Base-by-base conservation (phyloP, 768 basidiomycete genomes). In the Serendipita sp. region DNA sequence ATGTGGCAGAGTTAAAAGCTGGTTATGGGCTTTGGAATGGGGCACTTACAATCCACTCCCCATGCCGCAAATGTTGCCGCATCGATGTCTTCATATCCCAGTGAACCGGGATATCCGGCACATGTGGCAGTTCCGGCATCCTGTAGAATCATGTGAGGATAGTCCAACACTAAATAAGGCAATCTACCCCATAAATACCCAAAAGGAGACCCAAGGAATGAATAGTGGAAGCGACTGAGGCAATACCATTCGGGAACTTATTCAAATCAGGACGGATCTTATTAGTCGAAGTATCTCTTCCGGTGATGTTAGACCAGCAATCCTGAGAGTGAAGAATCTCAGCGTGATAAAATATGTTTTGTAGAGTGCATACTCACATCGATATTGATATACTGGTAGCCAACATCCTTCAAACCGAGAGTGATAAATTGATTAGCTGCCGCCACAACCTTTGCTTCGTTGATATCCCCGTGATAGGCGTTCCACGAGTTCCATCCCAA, bases 401-500 rank as follows among this genome's bases (percentile, higher is more conserved):
- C 80, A 4, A 73, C 79, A 45, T 73, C 74, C 67, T 78, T 77
- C 37, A 82, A 74, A 3, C 80, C 80, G 3, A 80, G 73, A 0
- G 78, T 77, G 3, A 77, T 70, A 51, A 82, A 75, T 62, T 75
- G 73, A 63, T 78, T 78, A 3, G 80, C 80, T 4, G 80, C 79
- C 28, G 75, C 76, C 30, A 81, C 65, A 34, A 82, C 70, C 64
- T 78, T 78, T 5, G 75, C 68, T 56, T 78, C 78, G 65, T 75
- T 77, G 64, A 82, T 78, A 63, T 75, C 79, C 80, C 15, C 7
- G 38, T 18, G 71, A 67, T 79, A 81, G 0, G 79, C 80, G 64
- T 81, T 81, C 80, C 80, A 81, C 18, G 76, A 72, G 68, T 81
- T 81, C 80, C 80, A 81, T 44, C 80, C 80, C 5, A 81, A 72